These are phyloP conservation scores for Fusarium sp. DNA, from an alignment of 2,329 filamentous ascomycete genomes.

Conservation along the genomic window DNA sequence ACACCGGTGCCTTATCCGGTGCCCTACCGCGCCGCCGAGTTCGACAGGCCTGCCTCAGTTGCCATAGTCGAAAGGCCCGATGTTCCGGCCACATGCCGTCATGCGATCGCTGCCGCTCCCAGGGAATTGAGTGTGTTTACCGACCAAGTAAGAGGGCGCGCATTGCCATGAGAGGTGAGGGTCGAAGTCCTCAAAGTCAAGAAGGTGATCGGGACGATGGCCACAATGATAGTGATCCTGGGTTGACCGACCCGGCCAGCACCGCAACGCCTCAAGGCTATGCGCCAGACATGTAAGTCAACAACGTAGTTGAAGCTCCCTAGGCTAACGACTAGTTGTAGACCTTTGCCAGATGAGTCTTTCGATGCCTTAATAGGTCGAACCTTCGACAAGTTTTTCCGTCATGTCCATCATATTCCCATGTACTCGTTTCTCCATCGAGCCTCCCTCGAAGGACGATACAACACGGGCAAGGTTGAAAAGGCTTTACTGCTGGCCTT, in stretches of 20 bases:
- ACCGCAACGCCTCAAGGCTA: constrained; percentile 55
- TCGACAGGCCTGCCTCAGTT: constrained; percentile 70
- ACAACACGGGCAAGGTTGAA: constrained; percentile 70
- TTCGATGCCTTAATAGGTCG: constrained; percentile 66
- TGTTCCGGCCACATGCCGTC: constrained; percentile 71
- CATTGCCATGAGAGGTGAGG: constrained; percentile 46
- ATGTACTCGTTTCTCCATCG: constrained; percentile 73
- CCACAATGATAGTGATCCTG: constrained; percentile 55
- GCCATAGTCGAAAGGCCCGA: constrained; percentile 71
- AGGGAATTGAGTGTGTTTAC: constrained; percentile 71
- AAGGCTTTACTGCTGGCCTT: constrained; percentile 68
- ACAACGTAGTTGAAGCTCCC: not conserved
- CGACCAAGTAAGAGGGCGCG: constrained; percentile 63
- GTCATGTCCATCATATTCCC: constrained; percentile 71
- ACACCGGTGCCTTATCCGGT: constrained; percentile 59
- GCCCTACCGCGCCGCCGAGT: constrained; percentile 68
- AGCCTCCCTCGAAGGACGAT: constrained; percentile 72
- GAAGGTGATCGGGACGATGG: constrained; percentile 55
- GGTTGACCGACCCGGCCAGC: constrained; percentile 54
- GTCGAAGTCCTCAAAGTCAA: constrained; percentile 54
- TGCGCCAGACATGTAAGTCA: constrained; percentile 55
- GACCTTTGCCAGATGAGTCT: constrained; percentile 58
- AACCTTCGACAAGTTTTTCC: constrained; percentile 71
- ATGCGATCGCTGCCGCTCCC: constrained; percentile 66
- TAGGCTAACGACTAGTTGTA: constrained; percentile 46